Base-by-base conservation (phyloP, 2,329 filamentous ascomycete genomes). In the Albifimbria verrucaria region DNA sequence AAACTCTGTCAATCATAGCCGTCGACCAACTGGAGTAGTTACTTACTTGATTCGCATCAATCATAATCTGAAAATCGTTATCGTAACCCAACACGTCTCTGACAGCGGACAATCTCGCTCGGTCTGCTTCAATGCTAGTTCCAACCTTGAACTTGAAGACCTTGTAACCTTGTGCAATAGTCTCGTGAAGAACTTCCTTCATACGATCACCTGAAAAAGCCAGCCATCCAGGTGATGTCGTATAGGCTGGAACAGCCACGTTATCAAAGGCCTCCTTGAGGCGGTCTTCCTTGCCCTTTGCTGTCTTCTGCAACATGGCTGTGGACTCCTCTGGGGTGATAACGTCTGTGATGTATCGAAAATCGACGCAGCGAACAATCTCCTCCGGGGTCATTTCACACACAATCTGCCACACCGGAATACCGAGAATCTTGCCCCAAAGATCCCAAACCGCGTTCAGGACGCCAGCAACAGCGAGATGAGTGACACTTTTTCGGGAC, bases 101-200 rank as follows among this genome's bases (percentile, higher is more conserved):
- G 5, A 89, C 90, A 68, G 95, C 91, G 12, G 71, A 69, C 61
- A 96, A 75, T 4, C 92, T 78, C 54, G 80, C 77, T 62, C 80
- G 80, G 70, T 96, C 91, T 57, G 86, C 83, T 59, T 86, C 87
- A 17, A 95, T 65, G 59, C 81, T 83, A 10, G 81, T 82, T 32
- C 91, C 91, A 43, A 96, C 91, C 77, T 96, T 96, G 69, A 96
- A 76, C 80, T 96, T 96, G 76, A 96, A 96, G 75, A 96, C 86
- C 56, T 73, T 80, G 74, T 94, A 96, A 7, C 92, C 92, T 57
- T 88, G 83, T 45, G 74, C 76, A 47, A 94, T 79, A 18, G 89
- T 93, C 72, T 94, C 87, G 54, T 83, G 73, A 58, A 96, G 74
- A 55, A 96, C 71, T 0, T 68, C 74, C 75, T 85, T 86, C 88